phyloP scores from a whole-genome alignment of 169 alveolate species.

The Fabrea salina region DNA sequence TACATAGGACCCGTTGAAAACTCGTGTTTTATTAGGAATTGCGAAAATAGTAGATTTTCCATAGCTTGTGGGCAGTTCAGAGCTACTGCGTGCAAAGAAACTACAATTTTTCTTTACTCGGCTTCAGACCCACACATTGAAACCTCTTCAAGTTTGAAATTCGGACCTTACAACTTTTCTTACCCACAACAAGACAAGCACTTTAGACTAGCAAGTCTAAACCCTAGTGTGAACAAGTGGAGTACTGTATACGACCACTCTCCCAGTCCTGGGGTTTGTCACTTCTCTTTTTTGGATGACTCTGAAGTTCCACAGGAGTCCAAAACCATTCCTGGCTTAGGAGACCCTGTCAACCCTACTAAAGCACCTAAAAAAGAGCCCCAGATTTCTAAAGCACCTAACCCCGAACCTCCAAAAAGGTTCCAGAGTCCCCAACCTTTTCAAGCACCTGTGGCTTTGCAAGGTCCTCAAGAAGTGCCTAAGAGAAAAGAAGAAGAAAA shows the following conservation, averaged over 20 bases:
- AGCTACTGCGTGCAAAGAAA: neutral
- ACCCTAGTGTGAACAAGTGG: conserved; percentile 5
- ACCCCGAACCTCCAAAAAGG: neutral
- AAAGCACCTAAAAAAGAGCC: conserved; percentile 14
- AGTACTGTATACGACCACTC: conserved; percentile 6
- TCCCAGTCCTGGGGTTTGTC: neutral
- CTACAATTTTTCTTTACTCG: conserved; percentile 39
- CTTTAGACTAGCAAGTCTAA: conserved; percentile 4
- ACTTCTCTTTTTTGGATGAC: neutral
- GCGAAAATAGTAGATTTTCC: conserved; percentile 39
- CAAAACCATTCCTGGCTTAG: neutral
- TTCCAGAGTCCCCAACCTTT: neutral
- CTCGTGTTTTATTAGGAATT: conserved; percentile 45
- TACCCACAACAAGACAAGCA: conserved; percentile 49
- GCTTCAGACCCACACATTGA: conserved; percentile 54
- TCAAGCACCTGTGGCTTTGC: neutral
- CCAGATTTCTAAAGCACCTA: neutral
- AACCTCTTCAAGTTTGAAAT: conserved; percentile 31
- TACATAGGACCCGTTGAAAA: conserved; percentile 58
- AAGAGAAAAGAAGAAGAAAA: neutral
- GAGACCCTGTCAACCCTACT: conserved; percentile 21
- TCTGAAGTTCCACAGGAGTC: neutral
- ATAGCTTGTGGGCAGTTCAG: conserved; percentile 47
- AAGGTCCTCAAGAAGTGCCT: neutral
- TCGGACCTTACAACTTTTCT: conserved; percentile 56